phyloP scores from a whole-genome alignment of 192 early-diverging fungal genomes.

The Umbelopsis sp. region DNA sequence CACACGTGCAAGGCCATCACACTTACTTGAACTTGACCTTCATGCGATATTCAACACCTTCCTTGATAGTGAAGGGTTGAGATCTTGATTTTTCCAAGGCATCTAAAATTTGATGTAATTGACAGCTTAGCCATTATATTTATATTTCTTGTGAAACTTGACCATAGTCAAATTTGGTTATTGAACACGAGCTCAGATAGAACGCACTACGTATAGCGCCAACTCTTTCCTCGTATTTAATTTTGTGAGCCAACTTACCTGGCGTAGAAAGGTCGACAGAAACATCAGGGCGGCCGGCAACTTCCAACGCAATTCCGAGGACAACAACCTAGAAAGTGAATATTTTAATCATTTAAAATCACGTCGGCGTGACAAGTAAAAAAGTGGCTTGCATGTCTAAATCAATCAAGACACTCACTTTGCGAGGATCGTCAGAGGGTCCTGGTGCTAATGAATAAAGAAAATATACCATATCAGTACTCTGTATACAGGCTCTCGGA shows the following conservation, averaged over 20 bases:
- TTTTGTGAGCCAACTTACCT: conserved; percentile 47
- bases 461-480: not conserved
- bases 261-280: conserved; percentile 74
- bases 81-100: conserved; percentile 71
- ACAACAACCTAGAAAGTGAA: conserved; percentile 66
- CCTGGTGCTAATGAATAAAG: not conserved
- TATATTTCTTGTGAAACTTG: conserved; percentile 6
- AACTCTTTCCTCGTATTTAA: not conserved
- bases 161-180: conserved; percentile 1
- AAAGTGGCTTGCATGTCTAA: conserved; percentile 2
- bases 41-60: conserved; percentile 91
- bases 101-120: conserved; percentile 37
- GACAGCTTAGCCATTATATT: conserved; percentile 17
- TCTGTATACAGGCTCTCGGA: not conserved
- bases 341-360: not conserved
- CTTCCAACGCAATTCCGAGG: conserved; percentile 71
- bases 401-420: not conserved
- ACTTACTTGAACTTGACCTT: conserved; percentile 83
- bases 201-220: not conserved
- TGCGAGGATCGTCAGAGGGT: conserved; percentile 18
- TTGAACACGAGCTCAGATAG: conserved; percentile 7
- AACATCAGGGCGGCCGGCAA: conserved; percentile 75
- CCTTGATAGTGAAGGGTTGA: conserved; percentile 89
- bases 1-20: not conserved
- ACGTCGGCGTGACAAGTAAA: not conserved